Evolutionary conservation across 2,329 filamentous ascomycete species (phyloP), one percentile per base, ranked within the genome.

Genomic region (Dactylellina haptotyla): DNA sequence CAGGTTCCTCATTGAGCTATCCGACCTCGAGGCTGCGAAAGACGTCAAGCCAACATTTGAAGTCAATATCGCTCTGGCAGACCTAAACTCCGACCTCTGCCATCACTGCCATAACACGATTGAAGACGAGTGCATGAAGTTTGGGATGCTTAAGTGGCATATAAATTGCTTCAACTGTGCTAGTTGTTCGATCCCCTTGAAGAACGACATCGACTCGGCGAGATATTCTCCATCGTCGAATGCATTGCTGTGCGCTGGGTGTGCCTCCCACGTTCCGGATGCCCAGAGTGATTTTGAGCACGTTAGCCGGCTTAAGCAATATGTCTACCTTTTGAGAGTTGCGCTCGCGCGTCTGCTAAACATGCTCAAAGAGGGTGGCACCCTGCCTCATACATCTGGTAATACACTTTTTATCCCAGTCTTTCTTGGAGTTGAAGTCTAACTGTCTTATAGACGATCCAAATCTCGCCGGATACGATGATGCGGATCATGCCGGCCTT

Each of bases 291-390:
- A 86, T 0, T 91, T 97, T 78, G 86, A 89, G 73, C 87, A 88
- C 74, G 87, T 97, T 37, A 91, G 91, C 16, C 93, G 96, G 80
- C 84, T 99, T 62, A 90, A 95, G 79, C 94, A 99, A 83, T 99
- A 97, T 79, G 89, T 97, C 4, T 97, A 97, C 81, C 84, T 99
- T 18, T 85, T 99, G 41, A 88, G 92, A 78, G 95, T 99, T 20
- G 95, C 95, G 16, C 86, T 99, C 76, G 95, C 95, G 23, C 86
- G 95, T 66, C 85, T 99, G 23, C 84, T 99, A 74, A 91, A 94
- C 46, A 96, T 96, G 28, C 85, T 99, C 32, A 88, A 92, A 75
- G 91, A 86, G 76, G 95, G 88, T 76, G 93, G 93, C 65, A 90
- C 92, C 25, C 82, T 98, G 50, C 89, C 93, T 62, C 88, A 89